Evolutionary conservation across 768 basidiomycete species (phyloP), one percentile per base, ranked within the genome.

Genomic region (Daedaleopsis nitida): DNA sequence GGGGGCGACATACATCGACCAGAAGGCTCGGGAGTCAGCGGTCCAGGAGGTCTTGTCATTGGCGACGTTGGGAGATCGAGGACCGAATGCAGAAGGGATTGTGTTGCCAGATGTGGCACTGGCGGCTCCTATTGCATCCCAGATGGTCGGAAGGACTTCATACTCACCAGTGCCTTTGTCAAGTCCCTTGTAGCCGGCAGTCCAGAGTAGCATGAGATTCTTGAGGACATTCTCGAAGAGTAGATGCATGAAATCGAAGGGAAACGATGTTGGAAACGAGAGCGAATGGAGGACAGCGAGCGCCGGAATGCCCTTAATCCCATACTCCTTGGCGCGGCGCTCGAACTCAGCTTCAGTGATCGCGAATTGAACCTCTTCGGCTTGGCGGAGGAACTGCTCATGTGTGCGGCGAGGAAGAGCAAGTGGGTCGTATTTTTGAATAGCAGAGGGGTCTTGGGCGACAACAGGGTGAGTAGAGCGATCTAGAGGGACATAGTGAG

Each of bases 191-290:
- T 63, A 72, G 1, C 45, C 42, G 9, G 67, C 70, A 0, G 66
- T 65, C 70, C 70, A 73, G 12, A 71, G 55, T 2, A 42, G 10
- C 32, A 68, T 44, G 10, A 74, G 66, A 14, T 66, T 65, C 37
- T 55, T 55, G 47, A 68, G 57, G 12, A 70, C 50, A 47, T 72
- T 73, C 55, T 69, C 68, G 59, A 62, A 70, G 10, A 72, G 39
- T 5, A 71, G 63, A 43, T 73, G 72, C 73, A 74, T 73, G 49
- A 69, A 68, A 49, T 69, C 73, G 38, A 65, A 60, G 1, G 69
- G 68, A 38, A 72, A 72, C 14, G 69, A 70, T 14, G 19, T 10
- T 52, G 68, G 64, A 60, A 68, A 55, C 19, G 49, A 27, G 35
- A 62, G 37, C 0, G 66, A 42, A 42, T 42, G 39, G 39, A 81